phyloP scores from a whole-genome alignment of 257 asterid genomes.

The Knoxia roxburghii region DNA sequence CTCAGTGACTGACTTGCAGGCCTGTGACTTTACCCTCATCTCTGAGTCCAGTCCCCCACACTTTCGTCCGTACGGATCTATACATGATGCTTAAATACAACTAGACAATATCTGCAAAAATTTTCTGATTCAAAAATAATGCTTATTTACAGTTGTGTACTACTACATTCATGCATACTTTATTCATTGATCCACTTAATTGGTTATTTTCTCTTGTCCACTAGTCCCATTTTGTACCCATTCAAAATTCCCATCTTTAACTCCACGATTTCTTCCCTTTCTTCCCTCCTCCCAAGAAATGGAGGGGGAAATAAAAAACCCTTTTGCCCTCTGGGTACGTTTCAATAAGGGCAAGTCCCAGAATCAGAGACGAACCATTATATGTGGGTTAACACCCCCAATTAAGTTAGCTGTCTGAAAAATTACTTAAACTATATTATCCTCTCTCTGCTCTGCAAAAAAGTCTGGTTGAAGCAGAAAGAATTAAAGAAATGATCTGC shows the following conservation, averaged over 20 bases:
- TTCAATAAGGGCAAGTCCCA: constrained; percentile 1
- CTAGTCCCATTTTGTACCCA: neutral
- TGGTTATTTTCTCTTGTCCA: neutral
- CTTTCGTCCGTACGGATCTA: constrained; percentile 5
- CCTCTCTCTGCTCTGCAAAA: neutral
- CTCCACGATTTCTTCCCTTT: neutral
- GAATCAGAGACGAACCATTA: constrained; percentile 11
- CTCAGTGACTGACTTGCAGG: neutral
- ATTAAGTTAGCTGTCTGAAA: neutral
- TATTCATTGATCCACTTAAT: neutral
- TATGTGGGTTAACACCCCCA: neutral
- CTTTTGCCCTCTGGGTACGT: neutral
- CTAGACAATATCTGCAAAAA: constrained; percentile 14
- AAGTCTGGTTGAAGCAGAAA: too few species aligned
- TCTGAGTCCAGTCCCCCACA: neutral
- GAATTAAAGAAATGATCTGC: neutral
- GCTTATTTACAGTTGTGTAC: neutral
- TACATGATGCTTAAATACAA: neutral
- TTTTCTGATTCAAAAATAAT: constrained; percentile 4
- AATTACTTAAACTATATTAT: neutral
- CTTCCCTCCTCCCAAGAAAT: neutral
- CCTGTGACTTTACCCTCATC: neutral
- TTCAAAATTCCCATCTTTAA: neutral
- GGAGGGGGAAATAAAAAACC: neutral
- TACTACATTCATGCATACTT: too few species aligned